Conservation (phyloP, 371 early-diverging fungal species). For the Saksenaea vasiformis region DNA sequence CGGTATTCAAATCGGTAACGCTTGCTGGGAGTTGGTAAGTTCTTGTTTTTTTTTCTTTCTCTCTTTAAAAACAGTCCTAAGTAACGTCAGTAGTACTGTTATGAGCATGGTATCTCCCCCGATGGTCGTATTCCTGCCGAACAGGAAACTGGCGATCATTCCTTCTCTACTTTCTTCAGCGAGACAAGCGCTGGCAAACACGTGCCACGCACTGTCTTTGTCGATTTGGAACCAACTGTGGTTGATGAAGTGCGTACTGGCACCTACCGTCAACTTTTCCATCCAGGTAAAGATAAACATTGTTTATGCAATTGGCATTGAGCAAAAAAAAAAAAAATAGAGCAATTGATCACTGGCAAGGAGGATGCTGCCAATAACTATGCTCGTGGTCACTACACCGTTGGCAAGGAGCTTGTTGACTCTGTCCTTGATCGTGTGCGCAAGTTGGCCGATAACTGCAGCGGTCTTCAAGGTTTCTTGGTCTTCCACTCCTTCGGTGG, state of each 20-base stretch:
- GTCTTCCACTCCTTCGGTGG: conserved; percentile 99
- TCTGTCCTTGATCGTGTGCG: conserved; percentile 95
- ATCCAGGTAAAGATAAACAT: conserved; percentile 83
- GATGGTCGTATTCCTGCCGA: conserved; percentile 83
- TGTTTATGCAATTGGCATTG: conserved; percentile 30
- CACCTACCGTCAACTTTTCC: conserved; percentile 90
- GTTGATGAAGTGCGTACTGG: conserved; percentile 90
- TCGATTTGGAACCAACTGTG: conserved; percentile 92
- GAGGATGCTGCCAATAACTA: conserved; percentile 99
- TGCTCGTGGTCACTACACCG: conserved; percentile 99
- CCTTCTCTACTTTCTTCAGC: conserved; percentile 81
- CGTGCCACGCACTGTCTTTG: conserved; percentile 96
- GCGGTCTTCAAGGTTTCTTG: conserved; percentile 96
- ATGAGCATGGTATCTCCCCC: conserved; percentile 94
- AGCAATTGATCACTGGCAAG: conserved; percentile 98
- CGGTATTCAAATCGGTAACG: conserved; percentile 98
- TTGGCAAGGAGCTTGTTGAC: conserved; percentile 98
- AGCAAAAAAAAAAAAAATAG: conserved; percentile 70
- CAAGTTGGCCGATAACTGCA: conserved; percentile 97
- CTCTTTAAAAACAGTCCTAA: neutral
- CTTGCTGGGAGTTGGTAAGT: conserved; percentile 92
- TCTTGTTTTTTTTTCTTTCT: conserved; percentile 24
- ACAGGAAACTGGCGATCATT: conserved; percentile 24
- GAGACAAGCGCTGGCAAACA: conserved; percentile 96
- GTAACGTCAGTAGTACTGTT: conserved; percentile 69